These are phyloP conservation scores for Chalaropsis thielavioides DNA, from an alignment of 2,329 filamentous ascomycete genomes.

Conservation along the genomic window DNA sequence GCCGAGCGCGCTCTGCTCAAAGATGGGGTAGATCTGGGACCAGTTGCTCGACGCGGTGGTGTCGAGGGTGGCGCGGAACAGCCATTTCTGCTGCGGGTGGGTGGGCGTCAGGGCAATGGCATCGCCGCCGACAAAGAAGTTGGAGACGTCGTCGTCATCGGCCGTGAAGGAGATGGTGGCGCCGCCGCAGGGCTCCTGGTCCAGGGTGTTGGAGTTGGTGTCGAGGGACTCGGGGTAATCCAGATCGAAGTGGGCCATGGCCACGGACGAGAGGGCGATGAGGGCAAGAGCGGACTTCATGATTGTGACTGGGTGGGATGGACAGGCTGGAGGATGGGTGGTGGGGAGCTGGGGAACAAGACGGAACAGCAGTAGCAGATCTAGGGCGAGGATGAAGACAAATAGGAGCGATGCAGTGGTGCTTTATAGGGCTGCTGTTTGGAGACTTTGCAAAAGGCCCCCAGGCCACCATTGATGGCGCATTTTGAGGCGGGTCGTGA, in stretches of 20 bases:
- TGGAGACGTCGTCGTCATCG: conserved; percentile 22
- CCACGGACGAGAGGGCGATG: conserved; percentile 11
- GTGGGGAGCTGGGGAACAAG: neutral
- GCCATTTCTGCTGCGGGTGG: conserved; percentile 12
- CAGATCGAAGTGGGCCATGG: conserved; percentile 15
- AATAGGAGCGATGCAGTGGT: no score
- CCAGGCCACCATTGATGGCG: neutral
- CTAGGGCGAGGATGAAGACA: no score
- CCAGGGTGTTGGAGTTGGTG: conserved; percentile 12
- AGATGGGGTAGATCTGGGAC: conserved; percentile 25
- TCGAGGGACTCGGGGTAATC: conserved; percentile 14
- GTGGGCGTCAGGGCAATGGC: conserved; percentile 14
- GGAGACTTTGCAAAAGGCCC: neutral
- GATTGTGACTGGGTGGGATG: neutral
- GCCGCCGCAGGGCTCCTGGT: conserved; percentile 14
- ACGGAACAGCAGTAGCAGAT: neutral
- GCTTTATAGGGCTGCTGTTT: no score
- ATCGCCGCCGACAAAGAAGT: conserved; percentile 14
- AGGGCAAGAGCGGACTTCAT: conserved; percentile 17
- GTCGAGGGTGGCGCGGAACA: conserved; percentile 14
- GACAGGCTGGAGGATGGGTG: neutral
- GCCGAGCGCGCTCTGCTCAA: conserved; percentile 37
- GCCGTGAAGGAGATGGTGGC: conserved; percentile 13
- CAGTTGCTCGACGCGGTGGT: conserved; percentile 10
- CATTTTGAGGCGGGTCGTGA: neutral